Evolutionary conservation across 495 filamentous ascomycete genomes (phyloP).

Genomic region (Aspergillus nidulans): DNA sequence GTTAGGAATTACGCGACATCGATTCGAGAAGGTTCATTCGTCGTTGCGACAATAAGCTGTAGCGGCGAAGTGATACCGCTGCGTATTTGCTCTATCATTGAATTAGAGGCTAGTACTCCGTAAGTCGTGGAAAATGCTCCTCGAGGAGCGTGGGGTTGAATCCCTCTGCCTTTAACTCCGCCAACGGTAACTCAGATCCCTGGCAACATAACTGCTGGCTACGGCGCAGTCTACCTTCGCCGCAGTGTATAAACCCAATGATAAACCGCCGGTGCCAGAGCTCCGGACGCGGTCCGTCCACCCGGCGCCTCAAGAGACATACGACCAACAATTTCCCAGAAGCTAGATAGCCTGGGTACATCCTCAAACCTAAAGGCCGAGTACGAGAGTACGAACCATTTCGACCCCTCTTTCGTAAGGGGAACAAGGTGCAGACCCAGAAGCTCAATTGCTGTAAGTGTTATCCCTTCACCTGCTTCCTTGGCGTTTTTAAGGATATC

Average conservation of each 20-base stretch:
- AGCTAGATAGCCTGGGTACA: slow-evolving; percentile 16
- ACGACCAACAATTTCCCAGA: slow-evolving; percentile 34
- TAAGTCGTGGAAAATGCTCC: no score
- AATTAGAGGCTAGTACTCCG: no score
- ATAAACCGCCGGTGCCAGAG: slow-evolving; percentile 33
- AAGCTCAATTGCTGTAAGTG: slow-evolving; percentile 33
- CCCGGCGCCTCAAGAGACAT: slow-evolving; percentile 35
- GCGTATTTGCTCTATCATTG: no score
- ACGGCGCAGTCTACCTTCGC: slow-evolving; percentile 9
- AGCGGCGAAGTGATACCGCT: no score
- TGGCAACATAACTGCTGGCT: no score
- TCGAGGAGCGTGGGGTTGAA: no score
- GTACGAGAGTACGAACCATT: slow-evolving; percentile 38
- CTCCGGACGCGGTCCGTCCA: slow-evolving; percentile 28
- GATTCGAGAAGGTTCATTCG: no score
- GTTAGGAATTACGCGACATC: no score
- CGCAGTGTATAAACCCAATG: slow-evolving; percentile 41
- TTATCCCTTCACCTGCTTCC: not conserved
- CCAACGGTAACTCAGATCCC: no score
- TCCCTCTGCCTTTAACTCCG: no score
- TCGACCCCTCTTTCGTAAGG: slow-evolving; percentile 27
- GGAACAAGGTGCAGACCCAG: slow-evolving; percentile 35
- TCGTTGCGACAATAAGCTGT: no score
- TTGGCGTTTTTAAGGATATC: slow-evolving; percentile 6
- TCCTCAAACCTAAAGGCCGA: slow-evolving; percentile 36